Conservation (phyloP, 2,329 filamentous ascomycete genomes). For the Claviceps sp. region DNA sequence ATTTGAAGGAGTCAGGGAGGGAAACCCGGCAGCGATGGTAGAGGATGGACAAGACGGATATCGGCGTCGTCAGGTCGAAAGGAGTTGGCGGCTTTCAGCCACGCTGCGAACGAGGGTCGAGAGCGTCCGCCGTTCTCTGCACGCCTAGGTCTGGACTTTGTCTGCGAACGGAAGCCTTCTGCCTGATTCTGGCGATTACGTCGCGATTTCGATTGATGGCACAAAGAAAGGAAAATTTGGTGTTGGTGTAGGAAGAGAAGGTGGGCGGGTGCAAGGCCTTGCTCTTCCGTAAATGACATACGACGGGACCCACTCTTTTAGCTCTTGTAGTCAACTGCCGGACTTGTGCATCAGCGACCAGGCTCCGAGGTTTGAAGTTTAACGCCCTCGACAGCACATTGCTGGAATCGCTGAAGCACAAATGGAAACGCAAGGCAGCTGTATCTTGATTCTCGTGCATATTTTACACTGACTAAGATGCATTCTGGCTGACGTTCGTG, state of each 20-base stretch:
- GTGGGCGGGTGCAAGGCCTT: background rate
- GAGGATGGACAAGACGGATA: background rate
- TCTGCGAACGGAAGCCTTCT: background rate
- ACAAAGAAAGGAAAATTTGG: background rate
- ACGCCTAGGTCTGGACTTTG: background rate
- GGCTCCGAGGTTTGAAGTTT: background rate
- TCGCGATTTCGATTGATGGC: background rate
- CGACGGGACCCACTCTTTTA: slow-evolving; percentile 1
- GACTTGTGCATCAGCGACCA: background rate
- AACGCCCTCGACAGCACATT: background rate
- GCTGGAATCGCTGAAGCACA: too few species aligned
- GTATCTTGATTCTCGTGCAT: too few species aligned
- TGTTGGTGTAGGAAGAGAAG: background rate
- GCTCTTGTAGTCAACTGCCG: background rate
- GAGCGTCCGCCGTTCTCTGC: background rate
- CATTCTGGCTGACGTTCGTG: too few species aligned
- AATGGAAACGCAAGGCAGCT: too few species aligned
- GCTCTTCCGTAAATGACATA: slow-evolving; percentile 11
- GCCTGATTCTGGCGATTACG: background rate
- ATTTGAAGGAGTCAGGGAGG: background rate
- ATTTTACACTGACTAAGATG: too few species aligned
- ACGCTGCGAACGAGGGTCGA: background rate
- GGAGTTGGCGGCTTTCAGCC: background rate
- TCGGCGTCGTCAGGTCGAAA: background rate
- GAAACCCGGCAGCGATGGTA: background rate